phyloP scores from a whole-genome alignment of 495 filamentous ascomycete genomes.

The Letharia lupina region DNA sequence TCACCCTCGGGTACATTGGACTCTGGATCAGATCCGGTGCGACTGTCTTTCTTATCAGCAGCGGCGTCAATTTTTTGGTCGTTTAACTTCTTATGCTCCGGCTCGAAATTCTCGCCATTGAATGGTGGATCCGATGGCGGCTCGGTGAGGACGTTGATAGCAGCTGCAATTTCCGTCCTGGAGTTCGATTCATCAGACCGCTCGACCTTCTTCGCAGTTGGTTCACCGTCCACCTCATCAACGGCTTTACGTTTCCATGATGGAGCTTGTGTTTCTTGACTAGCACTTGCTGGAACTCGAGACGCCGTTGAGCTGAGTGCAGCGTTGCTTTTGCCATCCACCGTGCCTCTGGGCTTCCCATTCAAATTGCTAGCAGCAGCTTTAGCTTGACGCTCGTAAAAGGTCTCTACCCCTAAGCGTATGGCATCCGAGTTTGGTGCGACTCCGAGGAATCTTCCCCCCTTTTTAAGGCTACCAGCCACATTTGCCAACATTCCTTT shows the following conservation, averaged over 20 bases:
- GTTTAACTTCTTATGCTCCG: background rate
- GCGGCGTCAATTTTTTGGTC: background rate
- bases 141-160: conserved; percentile 7
- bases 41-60: background rate
- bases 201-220: conserved; percentile 4
- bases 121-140: background rate
- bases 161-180: background rate
- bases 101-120: background rate
- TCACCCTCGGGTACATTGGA: background rate
- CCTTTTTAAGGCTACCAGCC: conserved; percentile 79
- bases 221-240: conserved; percentile 14
- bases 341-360: conserved; percentile 21
- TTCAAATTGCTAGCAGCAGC: conserved; percentile 36
- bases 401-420: conserved; percentile 51
- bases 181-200: background rate
- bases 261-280: background rate
- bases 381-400: conserved; percentile 47
- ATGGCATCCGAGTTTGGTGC: conserved; percentile 92
- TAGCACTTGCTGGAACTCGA: conserved; percentile 4
- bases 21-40: background rate
- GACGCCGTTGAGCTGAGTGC: background rate
- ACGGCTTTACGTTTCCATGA: background rate
- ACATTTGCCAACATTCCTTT: conserved; percentile 92
- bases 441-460: conserved; percentile 84
- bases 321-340: background rate